phyloP scores from a whole-genome alignment of 371 early-diverging fungal species.

The Mucor circinelloides region DNA sequence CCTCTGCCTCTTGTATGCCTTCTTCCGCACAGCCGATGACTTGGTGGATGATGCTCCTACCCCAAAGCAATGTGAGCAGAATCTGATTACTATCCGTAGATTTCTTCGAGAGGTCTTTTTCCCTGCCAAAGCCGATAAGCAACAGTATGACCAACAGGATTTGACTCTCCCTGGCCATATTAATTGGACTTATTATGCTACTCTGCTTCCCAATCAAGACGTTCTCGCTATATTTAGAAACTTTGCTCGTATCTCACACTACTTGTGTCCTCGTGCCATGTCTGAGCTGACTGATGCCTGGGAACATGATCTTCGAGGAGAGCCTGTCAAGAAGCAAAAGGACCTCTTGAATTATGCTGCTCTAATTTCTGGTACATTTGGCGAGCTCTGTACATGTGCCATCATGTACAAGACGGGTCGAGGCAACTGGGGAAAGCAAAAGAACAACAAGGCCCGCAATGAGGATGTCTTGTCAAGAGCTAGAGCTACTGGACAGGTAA shows the following conservation, averaged over 20 bases:
- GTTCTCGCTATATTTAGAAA: slow-evolving; percentile 34
- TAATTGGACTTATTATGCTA: slow-evolving; percentile 32
- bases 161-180: slow-evolving; percentile 27
- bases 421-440: slow-evolving; percentile 35
- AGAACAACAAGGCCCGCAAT: slow-evolving; percentile 21
- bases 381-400: slow-evolving; percentile 50
- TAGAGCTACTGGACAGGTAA: slow-evolving; percentile 56
- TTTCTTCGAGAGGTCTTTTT: slow-evolving; percentile 30
- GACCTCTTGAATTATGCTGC: slow-evolving; percentile 51
- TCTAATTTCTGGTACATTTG: slow-evolving; percentile 57
- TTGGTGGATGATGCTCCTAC: slow-evolving; percentile 50
- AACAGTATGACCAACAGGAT: neutral
- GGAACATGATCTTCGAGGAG: slow-evolving; percentile 45
- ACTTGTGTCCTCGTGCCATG: slow-evolving; percentile 47
- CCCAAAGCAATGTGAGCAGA: slow-evolving; percentile 19
- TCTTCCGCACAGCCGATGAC: slow-evolving; percentile 62
- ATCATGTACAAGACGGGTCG: slow-evolving; percentile 46
- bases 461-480: slow-evolving; percentile 41
- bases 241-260: slow-evolving; percentile 40
- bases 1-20: slow-evolving; percentile 54
- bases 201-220: slow-evolving; percentile 23
- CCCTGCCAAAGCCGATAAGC: neutral
- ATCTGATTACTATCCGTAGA: slow-evolving; percentile 30
- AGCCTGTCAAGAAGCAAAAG: slow-evolving; percentile 36
- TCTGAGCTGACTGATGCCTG: slow-evolving; percentile 53